A percentile compares a stretch with the other conserved stretches of the same genome.
Conservation (phyloP, 345 rosid genomes). For the Bruguiera parviflora region DNA sequence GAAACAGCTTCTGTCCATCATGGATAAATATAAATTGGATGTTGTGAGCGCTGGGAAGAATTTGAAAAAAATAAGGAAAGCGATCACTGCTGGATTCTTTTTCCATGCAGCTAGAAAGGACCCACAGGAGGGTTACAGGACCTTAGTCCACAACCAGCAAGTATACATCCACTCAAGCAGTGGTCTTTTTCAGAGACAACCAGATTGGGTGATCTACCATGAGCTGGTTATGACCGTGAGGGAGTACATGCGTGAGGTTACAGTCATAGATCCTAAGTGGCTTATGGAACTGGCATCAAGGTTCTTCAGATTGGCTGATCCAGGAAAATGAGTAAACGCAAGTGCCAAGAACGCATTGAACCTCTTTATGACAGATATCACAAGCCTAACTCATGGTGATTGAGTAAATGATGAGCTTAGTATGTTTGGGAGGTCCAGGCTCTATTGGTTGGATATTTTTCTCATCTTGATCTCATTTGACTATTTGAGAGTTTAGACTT, state of each 20-base stretch:
- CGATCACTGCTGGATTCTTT: constrained; percentile 88
- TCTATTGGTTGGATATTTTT: too few species aligned
- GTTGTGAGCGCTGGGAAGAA: constrained; percentile 79
- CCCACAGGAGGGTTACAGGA: constrained; percentile 84
- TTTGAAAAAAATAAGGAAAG: constrained; percentile 71
- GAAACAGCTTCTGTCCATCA: constrained; percentile 81
- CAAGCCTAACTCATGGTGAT: constrained; percentile 89
- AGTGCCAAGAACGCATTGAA: constrained; percentile 80
- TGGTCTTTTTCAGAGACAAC: constrained; percentile 87
- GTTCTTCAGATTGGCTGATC: constrained; percentile 82
- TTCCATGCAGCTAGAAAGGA: constrained; percentile 81
- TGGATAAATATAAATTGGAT: constrained; percentile 90
- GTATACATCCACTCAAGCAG: constrained; percentile 91
- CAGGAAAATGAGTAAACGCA: constrained; percentile 87
- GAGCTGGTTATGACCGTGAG: constrained; percentile 93
- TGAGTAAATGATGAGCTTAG: constrained; percentile 73
- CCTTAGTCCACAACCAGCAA: constrained; percentile 78
- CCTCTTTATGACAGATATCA: constrained; percentile 87
- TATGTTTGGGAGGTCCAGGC: too few species aligned
- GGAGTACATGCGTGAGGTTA: constrained; percentile 91
- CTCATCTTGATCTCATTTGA: too few species aligned
- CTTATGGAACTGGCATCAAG: constrained; percentile 86
- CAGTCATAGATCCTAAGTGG: constrained; percentile 87
- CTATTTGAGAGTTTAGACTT: too few species aligned
- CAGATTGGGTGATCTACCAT: constrained; percentile 93